Percentiles rank a stretch among this genome's conserved stretches.
phyloP scores from a whole-genome alignment of 805 yeast species.

The Pichia paraexigua region DNA sequence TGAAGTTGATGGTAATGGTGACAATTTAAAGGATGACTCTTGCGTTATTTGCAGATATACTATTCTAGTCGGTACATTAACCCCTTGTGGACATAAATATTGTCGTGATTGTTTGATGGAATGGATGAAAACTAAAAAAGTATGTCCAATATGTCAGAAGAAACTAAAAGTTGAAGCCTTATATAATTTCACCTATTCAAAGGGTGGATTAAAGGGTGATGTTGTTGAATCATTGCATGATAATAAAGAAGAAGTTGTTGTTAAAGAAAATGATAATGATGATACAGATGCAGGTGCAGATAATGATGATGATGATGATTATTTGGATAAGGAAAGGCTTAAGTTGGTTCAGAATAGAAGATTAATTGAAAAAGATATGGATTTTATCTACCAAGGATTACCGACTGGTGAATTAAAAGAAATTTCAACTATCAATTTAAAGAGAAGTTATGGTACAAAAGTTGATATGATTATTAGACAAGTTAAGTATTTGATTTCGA shows the following conservation, averaged over 20 bases:
- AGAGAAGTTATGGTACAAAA: slow-evolving; percentile 69
- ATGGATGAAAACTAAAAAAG: slow-evolving; percentile 50
- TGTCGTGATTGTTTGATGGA: slow-evolving; percentile 71
- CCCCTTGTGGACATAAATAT: slow-evolving; percentile 88
- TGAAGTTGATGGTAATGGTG: slow-evolving; percentile 15
- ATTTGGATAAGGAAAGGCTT: slow-evolving; percentile 13
- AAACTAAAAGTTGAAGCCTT: slow-evolving; percentile 41
- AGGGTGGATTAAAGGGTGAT: slow-evolving; percentile 43
- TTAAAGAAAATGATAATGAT: slow-evolving; percentile 8
- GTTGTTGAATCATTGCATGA: slow-evolving; percentile 22
- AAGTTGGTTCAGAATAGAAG: slow-evolving; percentile 18
- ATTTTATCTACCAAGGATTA: slow-evolving; percentile 39
- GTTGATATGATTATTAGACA: slow-evolving; percentile 76
- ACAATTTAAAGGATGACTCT: slow-evolving; percentile 31
- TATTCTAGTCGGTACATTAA: slow-evolving; percentile 68
- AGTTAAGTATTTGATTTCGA: slow-evolving; percentile 50
- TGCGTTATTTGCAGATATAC: slow-evolving; percentile 76
- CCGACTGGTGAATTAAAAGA: slow-evolving; percentile 34
- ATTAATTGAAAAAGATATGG: slow-evolving; percentile 26
- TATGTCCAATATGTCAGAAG: slow-evolving; percentile 81
- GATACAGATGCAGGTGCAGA: not conserved
- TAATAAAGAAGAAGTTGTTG: slow-evolving; percentile 14
- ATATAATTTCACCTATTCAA: slow-evolving; percentile 60
- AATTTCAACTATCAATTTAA: slow-evolving; percentile 37
- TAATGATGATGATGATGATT: slow-evolving; percentile 9